A percentile compares a stretch with the other conserved stretches of the same genome.
Conservation (phyloP, 2,329 filamentous ascomycete genomes). For the Fusarium graminum region DNA sequence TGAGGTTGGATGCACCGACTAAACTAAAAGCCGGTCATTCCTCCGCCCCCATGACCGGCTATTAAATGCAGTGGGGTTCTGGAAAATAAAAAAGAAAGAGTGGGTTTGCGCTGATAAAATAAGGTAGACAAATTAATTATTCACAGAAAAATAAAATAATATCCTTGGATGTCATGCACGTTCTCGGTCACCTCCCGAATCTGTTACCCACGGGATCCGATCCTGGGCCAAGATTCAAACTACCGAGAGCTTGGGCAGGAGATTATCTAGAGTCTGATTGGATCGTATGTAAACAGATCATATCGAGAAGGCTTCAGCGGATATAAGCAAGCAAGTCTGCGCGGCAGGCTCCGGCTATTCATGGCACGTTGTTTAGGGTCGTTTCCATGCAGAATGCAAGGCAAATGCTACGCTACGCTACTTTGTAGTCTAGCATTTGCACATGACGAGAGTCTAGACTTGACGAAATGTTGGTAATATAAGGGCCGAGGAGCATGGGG, state of each 20-base stretch:
- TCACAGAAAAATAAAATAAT: conserved; percentile 6
- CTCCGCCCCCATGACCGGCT: conserved; percentile 6
- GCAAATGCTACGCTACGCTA: conserved; percentile 23
- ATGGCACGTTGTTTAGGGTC: conserved; percentile 34
- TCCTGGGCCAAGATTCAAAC: conserved; percentile 11
- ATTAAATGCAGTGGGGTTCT: not conserved
- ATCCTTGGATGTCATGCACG: conserved; percentile 26
- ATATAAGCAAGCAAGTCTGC: conserved; percentile 18
- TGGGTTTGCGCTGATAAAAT: not conserved
- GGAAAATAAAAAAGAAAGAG: not conserved
- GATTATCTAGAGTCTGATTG: conserved; percentile 7
- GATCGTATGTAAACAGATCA: conserved; percentile 28
- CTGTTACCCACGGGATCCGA: conserved; percentile 31
- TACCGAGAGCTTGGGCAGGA: conserved; percentile 17
- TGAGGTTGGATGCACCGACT: conserved; percentile 2
- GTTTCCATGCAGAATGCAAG: conserved; percentile 1
- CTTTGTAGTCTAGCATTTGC: conserved; percentile 11
- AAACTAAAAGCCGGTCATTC: not conserved
- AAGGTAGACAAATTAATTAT: conserved; percentile 13
- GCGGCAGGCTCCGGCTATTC: conserved; percentile 31
- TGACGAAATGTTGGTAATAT: conserved; percentile 22
- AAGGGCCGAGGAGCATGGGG: conserved; percentile 7
- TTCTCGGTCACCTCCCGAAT: conserved; percentile 43
- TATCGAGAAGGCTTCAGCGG: not conserved
- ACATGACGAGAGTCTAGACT: conserved; percentile 37